phyloP scores from a whole-genome alignment of 2,329 filamentous ascomycete genomes.

The Ceratocystis alfenasii region DNA sequence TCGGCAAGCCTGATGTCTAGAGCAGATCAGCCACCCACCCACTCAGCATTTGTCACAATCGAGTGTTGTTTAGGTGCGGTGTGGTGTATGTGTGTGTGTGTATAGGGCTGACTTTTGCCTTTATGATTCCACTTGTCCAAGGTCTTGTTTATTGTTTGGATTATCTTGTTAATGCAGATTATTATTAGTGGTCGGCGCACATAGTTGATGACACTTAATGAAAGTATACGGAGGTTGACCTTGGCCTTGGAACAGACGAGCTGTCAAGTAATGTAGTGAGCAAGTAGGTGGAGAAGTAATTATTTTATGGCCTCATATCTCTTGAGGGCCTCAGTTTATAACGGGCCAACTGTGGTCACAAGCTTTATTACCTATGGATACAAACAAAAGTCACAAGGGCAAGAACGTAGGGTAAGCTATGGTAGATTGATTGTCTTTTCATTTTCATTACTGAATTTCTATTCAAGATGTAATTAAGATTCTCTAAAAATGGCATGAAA shows the following conservation, averaged over 20 bases:
- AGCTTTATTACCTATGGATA: too few species aligned
- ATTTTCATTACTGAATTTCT: too few species aligned
- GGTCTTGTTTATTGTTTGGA: slow-evolving; percentile 15
- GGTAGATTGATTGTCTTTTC: too few species aligned
- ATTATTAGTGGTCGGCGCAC: slow-evolving; percentile 10
- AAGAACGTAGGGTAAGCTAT: too few species aligned
- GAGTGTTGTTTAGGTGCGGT: too few species aligned
- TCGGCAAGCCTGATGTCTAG: not conserved
- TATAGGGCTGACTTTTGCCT: not conserved
- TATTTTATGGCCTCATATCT: too few species aligned
- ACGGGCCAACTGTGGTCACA: too few species aligned
- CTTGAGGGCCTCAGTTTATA: too few species aligned
- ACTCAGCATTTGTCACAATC: not conserved
- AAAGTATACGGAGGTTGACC: slow-evolving; percentile 14
- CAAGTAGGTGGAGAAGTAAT: too few species aligned
- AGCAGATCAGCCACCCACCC: not conserved
- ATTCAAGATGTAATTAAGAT: too few species aligned
- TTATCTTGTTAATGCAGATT: slow-evolving; percentile 15
- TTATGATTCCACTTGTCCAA: slow-evolving; percentile 10
- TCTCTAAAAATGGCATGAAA: not conserved
- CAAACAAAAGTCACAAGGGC: too few species aligned
- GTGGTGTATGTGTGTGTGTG: not conserved
- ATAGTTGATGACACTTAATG: slow-evolving; percentile 11
- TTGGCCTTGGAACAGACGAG: slow-evolving; percentile 9
- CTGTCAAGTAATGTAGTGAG: not conserved